These are phyloP conservation scores for Anisodus acutangulus DNA, from an alignment of 257 asterid species.

Conservation along the genomic window DNA sequence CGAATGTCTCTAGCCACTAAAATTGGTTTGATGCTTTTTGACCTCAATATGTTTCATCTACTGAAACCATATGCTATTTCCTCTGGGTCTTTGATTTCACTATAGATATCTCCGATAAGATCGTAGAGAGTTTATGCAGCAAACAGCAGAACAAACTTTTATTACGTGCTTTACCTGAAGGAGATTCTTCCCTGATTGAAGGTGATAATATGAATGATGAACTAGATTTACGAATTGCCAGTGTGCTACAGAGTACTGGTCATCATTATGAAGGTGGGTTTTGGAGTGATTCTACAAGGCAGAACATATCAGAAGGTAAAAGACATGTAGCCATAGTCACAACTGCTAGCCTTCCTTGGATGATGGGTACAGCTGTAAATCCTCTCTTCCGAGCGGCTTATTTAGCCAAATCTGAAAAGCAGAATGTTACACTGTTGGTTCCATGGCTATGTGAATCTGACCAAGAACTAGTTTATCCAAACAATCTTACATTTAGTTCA, in stretches of 20 bases:
- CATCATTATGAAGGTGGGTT: constrained; percentile 89
- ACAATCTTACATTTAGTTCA: constrained; percentile 76
- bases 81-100: constrained; percentile 31
- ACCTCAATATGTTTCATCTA: not conserved
- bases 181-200: constrained; percentile 71
- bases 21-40: not conserved
- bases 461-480: constrained; percentile 96
- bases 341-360: constrained; percentile 99
- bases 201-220: constrained; percentile 69
- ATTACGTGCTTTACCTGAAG: constrained; percentile 61
- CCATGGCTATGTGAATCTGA: constrained; percentile 99
- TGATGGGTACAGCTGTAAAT: constrained; percentile 98
- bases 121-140: constrained; percentile 89
- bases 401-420: constrained; percentile 80
- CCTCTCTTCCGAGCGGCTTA: constrained; percentile 98
- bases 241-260: constrained; percentile 93
- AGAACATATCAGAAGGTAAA: constrained; percentile 58
- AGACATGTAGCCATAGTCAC: constrained; percentile 98
- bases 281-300: constrained; percentile 70
- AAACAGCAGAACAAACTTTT: constrained; percentile 62
- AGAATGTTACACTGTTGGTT: constrained; percentile 90
- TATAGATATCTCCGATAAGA: constrained; percentile 86
- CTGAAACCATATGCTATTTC: not conserved
- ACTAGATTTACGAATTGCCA: constrained; percentile 83
- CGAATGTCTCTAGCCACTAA: not conserved